Percentiles rank a stretch among this genome's conserved stretches.
Conservation (phyloP, 2,329 filamentous ascomycete species). For the Alternaria atra region DNA sequence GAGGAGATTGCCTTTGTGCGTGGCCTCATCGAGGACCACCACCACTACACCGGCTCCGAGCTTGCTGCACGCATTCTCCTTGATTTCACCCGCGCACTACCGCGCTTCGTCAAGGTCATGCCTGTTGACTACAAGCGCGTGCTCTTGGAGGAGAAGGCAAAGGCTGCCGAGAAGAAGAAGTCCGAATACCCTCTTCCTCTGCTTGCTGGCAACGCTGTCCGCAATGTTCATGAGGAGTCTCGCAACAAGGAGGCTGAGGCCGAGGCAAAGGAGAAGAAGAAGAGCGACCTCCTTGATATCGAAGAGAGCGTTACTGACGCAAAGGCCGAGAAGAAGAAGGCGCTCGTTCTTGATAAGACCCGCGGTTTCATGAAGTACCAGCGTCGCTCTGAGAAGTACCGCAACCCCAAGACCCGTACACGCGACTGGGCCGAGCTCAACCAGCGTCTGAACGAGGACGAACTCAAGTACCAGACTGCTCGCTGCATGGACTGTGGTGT, state of each 20-base stretch:
- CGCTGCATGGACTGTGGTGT: slow-evolving; percentile 99
- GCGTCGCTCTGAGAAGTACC: slow-evolving; percentile 92
- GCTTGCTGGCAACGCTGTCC: slow-evolving; percentile 71
- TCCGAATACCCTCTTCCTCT: slow-evolving; percentile 82
- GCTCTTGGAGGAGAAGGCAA: slow-evolving; percentile 82
- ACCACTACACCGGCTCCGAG: slow-evolving; percentile 97
- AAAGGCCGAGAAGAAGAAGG: slow-evolving; percentile 88
- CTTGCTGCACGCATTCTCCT: slow-evolving; percentile 89
- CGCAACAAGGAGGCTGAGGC: slow-evolving; percentile 67
- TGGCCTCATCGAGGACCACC: slow-evolving; percentile 92
- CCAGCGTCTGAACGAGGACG: slow-evolving; percentile 86
- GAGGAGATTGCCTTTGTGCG: slow-evolving; percentile 89
- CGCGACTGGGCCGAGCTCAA: slow-evolving; percentile 95
- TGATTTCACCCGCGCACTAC: slow-evolving; percentile 92
- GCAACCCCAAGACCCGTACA: slow-evolving; percentile 80
- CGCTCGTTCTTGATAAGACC: slow-evolving; percentile 96
- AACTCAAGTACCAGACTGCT: slow-evolving; percentile 95
- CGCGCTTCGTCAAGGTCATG: slow-evolving; percentile 90
- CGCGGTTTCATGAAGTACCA: slow-evolving; percentile 97
- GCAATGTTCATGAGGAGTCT: slow-evolving; percentile 62
- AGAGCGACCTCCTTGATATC: slow-evolving; percentile 77
- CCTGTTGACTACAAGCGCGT: slow-evolving; percentile 97
- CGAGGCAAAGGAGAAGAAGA: slow-evolving; percentile 71
- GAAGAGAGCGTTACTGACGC: slow-evolving; percentile 89
- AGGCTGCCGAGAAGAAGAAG: slow-evolving; percentile 85